These are phyloP conservation scores for Saccharomycopsis guyanensis DNA, from an alignment of 805 yeast genomes.

Conservation along the genomic window DNA sequence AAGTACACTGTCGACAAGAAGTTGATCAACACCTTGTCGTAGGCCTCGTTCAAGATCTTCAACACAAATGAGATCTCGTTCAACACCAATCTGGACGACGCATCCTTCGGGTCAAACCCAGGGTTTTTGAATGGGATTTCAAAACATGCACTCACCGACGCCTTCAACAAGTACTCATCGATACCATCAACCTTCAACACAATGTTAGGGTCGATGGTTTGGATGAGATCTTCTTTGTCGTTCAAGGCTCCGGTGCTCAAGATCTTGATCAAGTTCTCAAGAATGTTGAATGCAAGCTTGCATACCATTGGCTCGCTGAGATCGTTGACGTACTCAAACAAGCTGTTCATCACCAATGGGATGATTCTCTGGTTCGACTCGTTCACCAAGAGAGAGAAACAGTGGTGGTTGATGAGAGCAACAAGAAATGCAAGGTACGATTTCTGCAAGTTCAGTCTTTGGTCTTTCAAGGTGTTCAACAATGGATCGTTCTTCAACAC, in stretches of 20 bases:
- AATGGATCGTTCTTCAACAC: slow-evolving; percentile 10
- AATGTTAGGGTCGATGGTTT: slow-evolving; percentile 33
- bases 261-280: slow-evolving; percentile 52
- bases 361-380: slow-evolving; percentile 55
- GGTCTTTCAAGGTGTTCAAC: slow-evolving; percentile 3
- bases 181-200: slow-evolving; percentile 53
- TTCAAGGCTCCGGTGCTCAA: slow-evolving; percentile 65
- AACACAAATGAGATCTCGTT: slow-evolving; percentile 68
- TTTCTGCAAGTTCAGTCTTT: slow-evolving; percentile 45
- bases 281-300: slow-evolving; percentile 61
- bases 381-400: slow-evolving; percentile 68
- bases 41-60: slow-evolving; percentile 48
- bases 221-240: slow-evolving; percentile 52
- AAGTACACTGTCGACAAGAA: slow-evolving; percentile 47
- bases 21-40: slow-evolving; percentile 39
- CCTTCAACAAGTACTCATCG: slow-evolving; percentile 60
- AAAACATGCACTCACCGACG: slow-evolving; percentile 59
- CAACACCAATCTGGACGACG: slow-evolving; percentile 66
- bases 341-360: slow-evolving; percentile 51
- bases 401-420: slow-evolving; percentile 66
- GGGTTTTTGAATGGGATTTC: slow-evolving; percentile 73
- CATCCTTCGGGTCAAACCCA: slow-evolving; percentile 63
- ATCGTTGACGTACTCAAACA: slow-evolving; percentile 60
- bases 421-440: slow-evolving; percentile 63
- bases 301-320: slow-evolving; percentile 55